phyloP scores from a whole-genome alignment of 1,284 basidiomycete species.

The Irpex sp. region DNA sequence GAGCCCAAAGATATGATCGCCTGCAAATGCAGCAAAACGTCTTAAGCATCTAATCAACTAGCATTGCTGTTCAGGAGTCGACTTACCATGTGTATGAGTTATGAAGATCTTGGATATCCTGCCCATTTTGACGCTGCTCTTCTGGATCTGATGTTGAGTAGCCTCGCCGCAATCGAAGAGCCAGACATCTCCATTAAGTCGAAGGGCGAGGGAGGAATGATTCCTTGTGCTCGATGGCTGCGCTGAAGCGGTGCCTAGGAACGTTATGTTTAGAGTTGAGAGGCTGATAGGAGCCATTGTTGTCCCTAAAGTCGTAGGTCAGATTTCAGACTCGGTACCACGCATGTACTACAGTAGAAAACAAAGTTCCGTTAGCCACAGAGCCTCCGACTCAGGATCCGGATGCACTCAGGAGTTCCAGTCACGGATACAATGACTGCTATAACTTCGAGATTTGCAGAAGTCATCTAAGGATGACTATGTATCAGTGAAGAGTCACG shows the following conservation, averaged over 20 bases:
- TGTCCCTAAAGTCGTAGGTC: background rate
- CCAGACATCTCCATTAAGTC: conserved; percentile 67
- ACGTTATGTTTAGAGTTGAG: conserved; percentile 54
- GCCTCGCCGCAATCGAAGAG: conserved; percentile 92
- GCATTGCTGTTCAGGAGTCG: background rate
- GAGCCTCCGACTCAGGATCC: background rate
- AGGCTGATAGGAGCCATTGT: conserved; percentile 15
- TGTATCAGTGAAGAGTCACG: too few species aligned
- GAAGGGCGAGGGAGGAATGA: conserved; percentile 67
- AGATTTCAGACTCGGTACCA: background rate
- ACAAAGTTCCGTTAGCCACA: background rate
- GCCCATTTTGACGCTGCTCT: conserved; percentile 70
- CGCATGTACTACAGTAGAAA: background rate
- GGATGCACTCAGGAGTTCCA: background rate
- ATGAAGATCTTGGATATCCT: conserved; percentile 87
- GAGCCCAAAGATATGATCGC: conserved; percentile 85
- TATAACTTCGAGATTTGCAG: too few species aligned
- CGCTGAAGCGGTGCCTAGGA: conserved; percentile 76
- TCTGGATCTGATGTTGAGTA: conserved; percentile 80
- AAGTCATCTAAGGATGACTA: background rate
- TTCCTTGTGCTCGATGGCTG: conserved; percentile 73
- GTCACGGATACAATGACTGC: background rate
- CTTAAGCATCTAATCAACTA: background rate
- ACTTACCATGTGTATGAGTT: conserved; percentile 85
- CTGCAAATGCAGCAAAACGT: conserved; percentile 33